Evolutionary conservation across 306 rosid species (phyloP), one percentile per base, ranked within the genome.

Genomic region (Neltuma alba): DNA sequence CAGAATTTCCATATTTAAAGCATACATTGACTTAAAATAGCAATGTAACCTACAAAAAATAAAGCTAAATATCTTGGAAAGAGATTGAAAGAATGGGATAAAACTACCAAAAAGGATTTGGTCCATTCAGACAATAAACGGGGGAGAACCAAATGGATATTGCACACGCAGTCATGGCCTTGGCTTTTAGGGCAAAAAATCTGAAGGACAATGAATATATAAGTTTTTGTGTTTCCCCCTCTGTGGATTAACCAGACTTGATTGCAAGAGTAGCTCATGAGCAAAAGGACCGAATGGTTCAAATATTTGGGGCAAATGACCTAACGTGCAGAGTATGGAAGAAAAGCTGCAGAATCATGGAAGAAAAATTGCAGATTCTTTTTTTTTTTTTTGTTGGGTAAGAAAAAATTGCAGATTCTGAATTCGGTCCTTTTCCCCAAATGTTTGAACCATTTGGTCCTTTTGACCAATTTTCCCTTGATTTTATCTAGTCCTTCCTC

Each of bases 1-100:
- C 55, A 80, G 76, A 80, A 77, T 44, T 72, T 83, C 83, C 72
- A 74, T 63, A 77, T 33, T 66, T 11, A 3, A 18, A 68, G 48
- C 18, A 21, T 38, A 27, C 50, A 38, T 68, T 28, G 31, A 40
- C 52, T 23, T 41, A 68, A 40, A 58, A 40, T 40, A 11, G 33
- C 6, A 38, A 9, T 21, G 73, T 68, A 23, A 40, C 3, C 52
- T 21, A 30, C 34, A 21, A 68, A 68, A 40, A 12, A 40, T 68
- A n/a, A 21, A 37, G 27, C 31, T 37, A 37, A 37, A 66, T 38
- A 66, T 37, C 72, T 36, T n/a, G 72, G 5, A n/a, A 38, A 66
- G 72, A 66, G 72, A 66, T 37, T n/a, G 18, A 37, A 37, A 10
- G 4, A 38, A 3, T 9, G 72, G 27, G 47, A 36, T 37, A 36